Evolutionary conservation across 169 alveolate genomes (phyloP).

Genomic region (Plasmodium yoelii): DNA sequence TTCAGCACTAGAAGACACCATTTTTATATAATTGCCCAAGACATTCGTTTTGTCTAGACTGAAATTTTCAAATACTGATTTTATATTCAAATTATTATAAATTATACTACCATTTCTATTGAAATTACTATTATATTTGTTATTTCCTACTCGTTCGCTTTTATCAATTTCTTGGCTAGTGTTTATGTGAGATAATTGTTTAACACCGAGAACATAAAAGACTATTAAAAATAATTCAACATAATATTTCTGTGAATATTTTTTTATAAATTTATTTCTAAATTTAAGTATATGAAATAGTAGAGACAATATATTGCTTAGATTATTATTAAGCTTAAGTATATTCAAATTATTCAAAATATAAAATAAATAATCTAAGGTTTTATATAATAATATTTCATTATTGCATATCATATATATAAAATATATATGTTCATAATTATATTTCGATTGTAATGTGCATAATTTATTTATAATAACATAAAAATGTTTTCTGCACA

Average conservation of each 20-base stretch:
- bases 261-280: conserved; percentile 39
- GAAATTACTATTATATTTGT: neutral
- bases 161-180: neutral
- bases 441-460: conserved; percentile 52
- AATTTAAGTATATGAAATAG: conserved; percentile 59
- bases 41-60: neutral
- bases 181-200: conserved; percentile 37
- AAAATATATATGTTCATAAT: conserved; percentile 65
- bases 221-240: conserved; percentile 50
- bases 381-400: conserved; percentile 36
- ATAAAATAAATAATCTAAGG: conserved; percentile 61
- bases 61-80: too few species aligned
- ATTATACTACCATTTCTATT: neutral
- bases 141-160: neutral
- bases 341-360: conserved; percentile 27
- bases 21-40: neutral
- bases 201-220: conserved; percentile 61
- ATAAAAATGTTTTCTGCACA: conserved; percentile 47
- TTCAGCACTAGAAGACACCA: neutral
- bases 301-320: conserved; percentile 64
- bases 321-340: conserved; percentile 25
- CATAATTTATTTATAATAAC: conserved; percentile 41
- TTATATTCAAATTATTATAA: neutral
- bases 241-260: conserved; percentile 28
- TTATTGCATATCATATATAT: conserved; percentile 73